Percentiles rank a stretch among this genome's conserved stretches.
These are phyloP conservation scores for Pugionium cornutum DNA, from an alignment of 345 rosid species.

Conservation along the genomic window DNA sequence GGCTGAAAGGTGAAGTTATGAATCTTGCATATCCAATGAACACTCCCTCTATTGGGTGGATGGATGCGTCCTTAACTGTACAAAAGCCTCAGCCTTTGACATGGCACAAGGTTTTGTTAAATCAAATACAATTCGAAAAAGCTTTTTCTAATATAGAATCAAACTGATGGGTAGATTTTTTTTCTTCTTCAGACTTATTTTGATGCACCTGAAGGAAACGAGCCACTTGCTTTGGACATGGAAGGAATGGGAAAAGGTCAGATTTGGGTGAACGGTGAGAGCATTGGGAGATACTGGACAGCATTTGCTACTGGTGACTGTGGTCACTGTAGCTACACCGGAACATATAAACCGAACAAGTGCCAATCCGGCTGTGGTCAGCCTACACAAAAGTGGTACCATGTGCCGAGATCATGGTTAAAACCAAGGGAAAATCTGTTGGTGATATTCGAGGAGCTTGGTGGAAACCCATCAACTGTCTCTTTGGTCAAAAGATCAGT, in stretches of 20 bases:
- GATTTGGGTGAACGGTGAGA: slow-evolving; percentile 93
- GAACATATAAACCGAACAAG: slow-evolving; percentile 75
- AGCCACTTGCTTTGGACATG: slow-evolving; percentile 95
- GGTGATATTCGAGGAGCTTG: slow-evolving; percentile 94
- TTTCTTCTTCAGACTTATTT: slow-evolving; percentile 59
- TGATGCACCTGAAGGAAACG: slow-evolving; percentile 89
- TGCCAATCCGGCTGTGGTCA: slow-evolving; percentile 91
- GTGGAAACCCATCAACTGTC: slow-evolving; percentile 79
- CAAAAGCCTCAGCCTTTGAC: slow-evolving; percentile 82
- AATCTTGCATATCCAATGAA: slow-evolving; percentile 67
- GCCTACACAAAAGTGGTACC: slow-evolving; percentile 94
- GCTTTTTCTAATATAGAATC: background rate
- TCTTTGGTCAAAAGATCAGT: slow-evolving; percentile 84
- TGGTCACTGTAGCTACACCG: slow-evolving; percentile 73
- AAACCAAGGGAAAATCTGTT: slow-evolving; percentile 81
- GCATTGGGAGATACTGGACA: slow-evolving; percentile 96
- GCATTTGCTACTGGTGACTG: slow-evolving; percentile 82
- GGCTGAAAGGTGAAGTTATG: slow-evolving; percentile 97
- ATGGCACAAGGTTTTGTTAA: slow-evolving; percentile 81
- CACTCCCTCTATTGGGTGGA: slow-evolving; percentile 73
- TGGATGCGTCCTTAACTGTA: slow-evolving; percentile 56
- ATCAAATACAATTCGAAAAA: background rate
- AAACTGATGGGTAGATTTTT: background rate
- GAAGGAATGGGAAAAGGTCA: slow-evolving; percentile 98
- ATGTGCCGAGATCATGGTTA: slow-evolving; percentile 89